These are phyloP conservation scores for Russula lepida DNA, from an alignment of 768 basidiomycete species.

Conservation along the genomic window DNA sequence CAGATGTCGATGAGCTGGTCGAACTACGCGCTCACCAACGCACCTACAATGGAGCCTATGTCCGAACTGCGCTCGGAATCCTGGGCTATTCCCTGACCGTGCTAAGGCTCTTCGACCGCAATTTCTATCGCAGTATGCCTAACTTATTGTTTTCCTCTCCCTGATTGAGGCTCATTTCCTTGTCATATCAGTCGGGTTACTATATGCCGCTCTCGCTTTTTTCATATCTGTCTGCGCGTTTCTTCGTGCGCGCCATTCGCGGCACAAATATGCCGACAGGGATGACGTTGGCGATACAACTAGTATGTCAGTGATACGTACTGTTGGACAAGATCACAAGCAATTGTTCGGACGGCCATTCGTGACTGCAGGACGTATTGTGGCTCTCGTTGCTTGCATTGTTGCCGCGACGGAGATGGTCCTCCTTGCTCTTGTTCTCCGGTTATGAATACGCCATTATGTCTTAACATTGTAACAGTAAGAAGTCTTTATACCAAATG, in stretches of 20 bases:
- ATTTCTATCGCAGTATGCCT: conserved; percentile 63
- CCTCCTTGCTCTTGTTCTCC: conserved; percentile 53
- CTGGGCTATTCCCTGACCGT: conserved; percentile 69
- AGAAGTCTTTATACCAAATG: background rate
- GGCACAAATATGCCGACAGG: conserved; percentile 68
- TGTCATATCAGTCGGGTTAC: conserved; percentile 39
- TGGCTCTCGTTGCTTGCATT: conserved; percentile 48
- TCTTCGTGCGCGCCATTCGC: conserved; percentile 54
- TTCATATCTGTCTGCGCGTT: conserved; percentile 52
- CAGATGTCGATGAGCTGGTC: conserved; percentile 35
- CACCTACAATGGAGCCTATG: conserved; percentile 79
- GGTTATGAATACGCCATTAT: background rate
- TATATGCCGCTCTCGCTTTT: conserved; percentile 54
- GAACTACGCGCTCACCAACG: conserved; percentile 74
- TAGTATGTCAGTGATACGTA: conserved; percentile 37
- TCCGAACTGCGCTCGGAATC: conserved; percentile 62
- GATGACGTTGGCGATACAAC: background rate
- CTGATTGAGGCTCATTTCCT: background rate
- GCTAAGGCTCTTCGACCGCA: conserved; percentile 66
- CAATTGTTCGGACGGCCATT: conserved; percentile 72
- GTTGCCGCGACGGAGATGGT: conserved; percentile 59
- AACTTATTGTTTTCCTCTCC: background rate
- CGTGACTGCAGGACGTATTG: conserved; percentile 71
- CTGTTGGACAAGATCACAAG: conserved; percentile 51
- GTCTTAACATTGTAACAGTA: background rate